Evolutionary conservation across 1,284 basidiomycete species (phyloP), one percentile per base, ranked within the genome.

Genomic region (Pyrrhoderma lamaoense): DNA sequence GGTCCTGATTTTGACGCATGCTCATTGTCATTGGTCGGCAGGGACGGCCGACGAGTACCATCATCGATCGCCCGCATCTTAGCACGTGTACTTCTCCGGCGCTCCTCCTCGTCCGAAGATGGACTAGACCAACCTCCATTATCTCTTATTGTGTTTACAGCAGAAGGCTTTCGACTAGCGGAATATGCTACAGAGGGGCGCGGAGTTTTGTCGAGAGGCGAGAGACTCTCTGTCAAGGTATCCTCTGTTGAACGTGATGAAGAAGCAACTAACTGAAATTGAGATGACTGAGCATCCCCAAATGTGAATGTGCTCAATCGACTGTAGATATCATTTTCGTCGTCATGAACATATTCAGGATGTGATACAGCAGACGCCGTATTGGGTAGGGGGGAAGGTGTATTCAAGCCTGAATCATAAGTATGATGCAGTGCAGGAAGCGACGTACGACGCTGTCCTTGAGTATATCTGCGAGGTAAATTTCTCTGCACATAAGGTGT

Each of bases 21-120:
- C 13, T 40, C 27, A 27, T 25, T 9, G 36, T 48, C 54, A 50
- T 72, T 73, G 38, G 65, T 67, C 7, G 72, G 71, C 47, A 73
- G 63, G 16, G 72, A 73, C 7, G 73, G 71, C 39, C 73, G 58
- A n/a, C 72, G 62, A 11, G 64, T 67, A 40, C 72, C 73, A 53
- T 74, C 71, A 58, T 73, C 71, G 51, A 73, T 70, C 11, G 72
- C 71, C 25, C 73, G 69, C 67, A 73, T 71, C 62, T 44, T 66
- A 62, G 38, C 67, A 66, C 42, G 69, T 68, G 55, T 69, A 67
- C 37, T 65, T 60, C 48, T 66, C 61, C 48, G 63, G 58, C 21
- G 61, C 62, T 58, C 57, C n/a, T 60, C 61, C 27, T 59, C 60
- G 34, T 65, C 62, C 11, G 61, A 45, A 34, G 53, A 55, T 36